Evolutionary conservation across 1,284 basidiomycete genomes (phyloP).

Genomic region (Cutaneotrichosporon arboriforme): DNA sequence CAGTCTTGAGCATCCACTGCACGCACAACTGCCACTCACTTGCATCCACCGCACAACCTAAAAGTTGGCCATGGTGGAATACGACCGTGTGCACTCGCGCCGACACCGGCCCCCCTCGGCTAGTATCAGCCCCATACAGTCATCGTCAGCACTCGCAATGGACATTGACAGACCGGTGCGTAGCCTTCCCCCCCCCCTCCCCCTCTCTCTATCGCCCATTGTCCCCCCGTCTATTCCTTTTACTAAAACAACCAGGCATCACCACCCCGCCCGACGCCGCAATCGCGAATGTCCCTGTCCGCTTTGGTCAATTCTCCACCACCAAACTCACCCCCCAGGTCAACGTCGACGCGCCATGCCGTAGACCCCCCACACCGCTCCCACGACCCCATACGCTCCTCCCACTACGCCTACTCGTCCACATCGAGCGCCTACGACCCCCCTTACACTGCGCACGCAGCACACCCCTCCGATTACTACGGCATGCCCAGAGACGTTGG

Average conservation of each 20-base stretch:
- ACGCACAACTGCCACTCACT: neutral
- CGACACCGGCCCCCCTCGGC: conserved; percentile 8
- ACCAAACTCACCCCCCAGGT: conserved; percentile 11
- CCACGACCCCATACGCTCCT: conserved; percentile 2
- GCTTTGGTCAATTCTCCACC: conserved; percentile 38
- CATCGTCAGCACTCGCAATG: conserved; percentile 5
- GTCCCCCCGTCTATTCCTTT: neutral
- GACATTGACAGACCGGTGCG: conserved; percentile 13
- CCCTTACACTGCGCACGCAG: neutral
- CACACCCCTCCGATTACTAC: conserved; percentile 9
- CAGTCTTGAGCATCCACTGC: neutral
- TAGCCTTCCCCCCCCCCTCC: neutral
- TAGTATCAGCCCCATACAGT: conserved; percentile 13
- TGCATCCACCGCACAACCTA: neutral
- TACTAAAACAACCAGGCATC: too few relatives aligned
- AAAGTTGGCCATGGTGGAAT: conserved; percentile 9
- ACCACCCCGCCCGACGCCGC: conserved; percentile 22
- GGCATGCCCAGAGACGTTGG: conserved; percentile 16
- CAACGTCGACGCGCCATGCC: neutral
- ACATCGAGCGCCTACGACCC: conserved; percentile 1
- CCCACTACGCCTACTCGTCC: conserved; percentile 2
- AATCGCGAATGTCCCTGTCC: conserved; percentile 36
- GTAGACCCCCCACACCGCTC: conserved; percentile 1
- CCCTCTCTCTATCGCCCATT: neutral
- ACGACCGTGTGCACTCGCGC: conserved; percentile 7